phyloP scores from a whole-genome alignment of 129 eudicot genomes.

The Cynara cardunculus region DNA sequence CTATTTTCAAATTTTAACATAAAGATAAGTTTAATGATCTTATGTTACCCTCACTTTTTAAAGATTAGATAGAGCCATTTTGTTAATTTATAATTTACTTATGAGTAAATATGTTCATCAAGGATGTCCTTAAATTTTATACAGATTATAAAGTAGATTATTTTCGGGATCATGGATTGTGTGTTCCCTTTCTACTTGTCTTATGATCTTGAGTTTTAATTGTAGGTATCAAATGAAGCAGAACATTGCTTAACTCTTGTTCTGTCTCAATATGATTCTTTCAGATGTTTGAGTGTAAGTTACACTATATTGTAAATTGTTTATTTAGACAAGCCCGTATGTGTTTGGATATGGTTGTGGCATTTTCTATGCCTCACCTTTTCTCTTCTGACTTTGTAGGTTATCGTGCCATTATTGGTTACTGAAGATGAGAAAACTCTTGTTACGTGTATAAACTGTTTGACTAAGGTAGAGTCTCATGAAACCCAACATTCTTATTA shows the following conservation, averaged over 20 bases:
- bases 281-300: constrained; percentile 88
- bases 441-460: constrained; percentile 81
- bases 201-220: constrained; percentile 7
- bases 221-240: constrained; percentile 85
- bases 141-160: background rate
- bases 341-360: background rate
- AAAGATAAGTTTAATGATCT: background rate
- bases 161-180: background rate
- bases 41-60: background rate
- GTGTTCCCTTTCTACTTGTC: constrained; percentile 3
- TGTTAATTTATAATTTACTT: too few species aligned
- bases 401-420: constrained; percentile 74
- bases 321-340: background rate
- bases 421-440: constrained; percentile 96
- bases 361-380: background rate
- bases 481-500: constrained; percentile 3
- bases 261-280: constrained; percentile 82
- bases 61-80: background rate
- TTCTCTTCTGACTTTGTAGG: constrained; percentile 44
- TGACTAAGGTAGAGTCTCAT: constrained; percentile 70
- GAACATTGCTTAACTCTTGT: constrained; percentile 78
- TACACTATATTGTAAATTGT: background rate
- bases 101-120: background rate
- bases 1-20: too few species aligned
- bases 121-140: background rate